Conservation (phyloP, 2,329 filamentous ascomycete genomes). For the Blastomyces silverae region DNA sequence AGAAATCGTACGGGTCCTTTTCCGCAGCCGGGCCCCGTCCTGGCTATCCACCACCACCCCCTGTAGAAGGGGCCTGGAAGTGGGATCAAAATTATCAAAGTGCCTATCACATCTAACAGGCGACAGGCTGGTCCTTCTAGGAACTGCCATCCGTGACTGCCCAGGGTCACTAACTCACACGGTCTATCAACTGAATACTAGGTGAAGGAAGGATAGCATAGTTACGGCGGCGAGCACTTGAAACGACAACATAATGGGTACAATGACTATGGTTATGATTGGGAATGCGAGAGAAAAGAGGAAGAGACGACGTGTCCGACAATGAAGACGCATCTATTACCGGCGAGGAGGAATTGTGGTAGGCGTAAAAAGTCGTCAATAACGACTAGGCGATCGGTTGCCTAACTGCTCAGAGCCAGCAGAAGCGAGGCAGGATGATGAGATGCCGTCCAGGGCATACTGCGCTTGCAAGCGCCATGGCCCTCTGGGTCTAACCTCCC, state of each 20-base stretch:
- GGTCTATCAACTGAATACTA: slow-evolving; percentile 55
- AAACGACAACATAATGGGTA: slow-evolving; percentile 24
- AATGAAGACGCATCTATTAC: too few relatives aligned
- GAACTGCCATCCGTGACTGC: slow-evolving; percentile 45
- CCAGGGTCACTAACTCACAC: slow-evolving; percentile 53
- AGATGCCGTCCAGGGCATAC: too few relatives aligned
- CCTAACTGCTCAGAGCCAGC: background rate
- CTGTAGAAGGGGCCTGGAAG: slow-evolving; percentile 43
- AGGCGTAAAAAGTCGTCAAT: background rate
- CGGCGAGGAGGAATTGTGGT: too few relatives aligned
- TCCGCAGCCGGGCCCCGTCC: slow-evolving; percentile 30
- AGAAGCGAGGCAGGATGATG: background rate
- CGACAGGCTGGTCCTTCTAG: slow-evolving; percentile 46
- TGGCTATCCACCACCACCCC: slow-evolving; percentile 33
- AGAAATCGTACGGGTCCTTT: slow-evolving; percentile 25
- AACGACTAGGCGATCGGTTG: background rate
- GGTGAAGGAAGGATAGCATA: slow-evolving; percentile 23
- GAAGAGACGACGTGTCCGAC: slow-evolving; percentile 18
- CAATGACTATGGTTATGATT: slow-evolving; percentile 17
- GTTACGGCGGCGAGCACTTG: slow-evolving; percentile 16
- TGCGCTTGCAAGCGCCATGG: too few relatives aligned
- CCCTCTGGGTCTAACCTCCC: background rate
- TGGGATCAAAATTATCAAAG: slow-evolving; percentile 43
- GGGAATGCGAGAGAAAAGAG: slow-evolving; percentile 19
- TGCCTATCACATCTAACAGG: slow-evolving; percentile 45